Conservation (phyloP, 257 asterid genomes). For the Lycium barbarum region DNA sequence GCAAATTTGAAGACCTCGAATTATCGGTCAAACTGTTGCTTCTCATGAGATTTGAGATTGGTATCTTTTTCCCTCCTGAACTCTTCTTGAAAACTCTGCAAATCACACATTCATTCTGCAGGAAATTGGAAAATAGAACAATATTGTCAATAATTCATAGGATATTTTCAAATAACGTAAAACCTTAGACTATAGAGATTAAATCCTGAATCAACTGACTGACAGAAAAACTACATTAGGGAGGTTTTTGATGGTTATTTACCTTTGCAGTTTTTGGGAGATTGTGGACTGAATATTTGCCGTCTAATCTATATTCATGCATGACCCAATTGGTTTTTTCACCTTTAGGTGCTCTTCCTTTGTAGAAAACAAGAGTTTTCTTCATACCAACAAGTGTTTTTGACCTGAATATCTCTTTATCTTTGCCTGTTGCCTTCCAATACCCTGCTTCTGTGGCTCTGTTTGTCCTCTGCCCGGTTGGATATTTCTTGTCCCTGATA, state of each 20-base stretch:
- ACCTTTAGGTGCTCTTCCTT: conserved; percentile 80
- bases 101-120: conserved; percentile 80
- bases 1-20: conserved; percentile 44
- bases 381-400: conserved; percentile 71
- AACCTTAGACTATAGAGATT: not conserved
- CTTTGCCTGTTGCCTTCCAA: conserved; percentile 89
- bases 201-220: not conserved
- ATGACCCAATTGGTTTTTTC: conserved; percentile 76
- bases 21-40: conserved; percentile 14
- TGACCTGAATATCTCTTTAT: conserved; percentile 59
- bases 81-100: conserved; percentile 69
- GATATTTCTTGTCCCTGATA: conserved; percentile 72
- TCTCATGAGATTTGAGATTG: conserved; percentile 48
- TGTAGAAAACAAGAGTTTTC: conserved; percentile 75
- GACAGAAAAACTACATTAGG: not conserved
- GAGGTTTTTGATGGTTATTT: not conserved
- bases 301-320: conserved; percentile 78
- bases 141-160: too few relatives aligned
- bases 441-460: conserved; percentile 79
- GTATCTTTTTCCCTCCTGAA: conserved; percentile 58
- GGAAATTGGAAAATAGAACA: not conserved
- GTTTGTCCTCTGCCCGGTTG: conserved; percentile 80
- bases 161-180: not conserved
- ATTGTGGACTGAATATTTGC: conserved; percentile 46
- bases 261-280: conserved; percentile 57